These are phyloP conservation scores for Talaromyces proteolyticus DNA, from an alignment of 495 filamentous ascomycete species.

Conservation along the genomic window DNA sequence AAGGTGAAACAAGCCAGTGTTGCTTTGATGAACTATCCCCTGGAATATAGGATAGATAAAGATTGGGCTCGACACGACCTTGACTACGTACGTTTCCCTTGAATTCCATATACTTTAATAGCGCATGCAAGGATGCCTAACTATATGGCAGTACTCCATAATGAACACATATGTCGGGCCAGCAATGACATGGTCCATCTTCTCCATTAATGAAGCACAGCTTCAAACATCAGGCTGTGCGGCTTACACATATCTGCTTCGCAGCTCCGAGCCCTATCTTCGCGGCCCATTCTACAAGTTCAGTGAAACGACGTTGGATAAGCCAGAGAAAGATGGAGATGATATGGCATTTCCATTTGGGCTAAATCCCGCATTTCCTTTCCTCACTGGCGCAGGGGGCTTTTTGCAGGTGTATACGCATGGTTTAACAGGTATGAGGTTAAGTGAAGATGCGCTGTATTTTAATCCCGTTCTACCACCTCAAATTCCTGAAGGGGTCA, in stretches of 20 bases:
- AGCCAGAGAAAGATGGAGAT: slow-evolving; percentile 33
- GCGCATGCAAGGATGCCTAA: too few relatives aligned
- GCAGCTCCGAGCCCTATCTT: slow-evolving; percentile 45
- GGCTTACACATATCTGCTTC: slow-evolving; percentile 48
- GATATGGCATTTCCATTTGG: background rate
- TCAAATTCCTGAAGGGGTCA: slow-evolving; percentile 35
- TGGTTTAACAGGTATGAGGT: slow-evolving; percentile 48
- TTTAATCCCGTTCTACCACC: slow-evolving; percentile 50
- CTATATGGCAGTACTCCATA: slow-evolving; percentile 38
- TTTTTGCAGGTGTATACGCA: slow-evolving; percentile 47
- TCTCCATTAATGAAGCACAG: slow-evolving; percentile 46
- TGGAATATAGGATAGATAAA: slow-evolving; percentile 33
- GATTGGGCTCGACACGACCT: slow-evolving; percentile 30
- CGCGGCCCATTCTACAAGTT: slow-evolving; percentile 54
- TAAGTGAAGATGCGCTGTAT: slow-evolving; percentile 41
- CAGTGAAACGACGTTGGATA: slow-evolving; percentile 17
- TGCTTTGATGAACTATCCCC: slow-evolving; percentile 48
- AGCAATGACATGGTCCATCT: slow-evolving; percentile 57
- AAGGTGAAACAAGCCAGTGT: slow-evolving; percentile 57
- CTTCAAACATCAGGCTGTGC: slow-evolving; percentile 49
- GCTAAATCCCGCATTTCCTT: slow-evolving; percentile 43
- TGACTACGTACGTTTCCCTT: slow-evolving; percentile 33
- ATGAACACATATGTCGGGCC: slow-evolving; percentile 52
- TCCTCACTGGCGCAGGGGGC: slow-evolving; percentile 54
- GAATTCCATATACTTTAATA: too few relatives aligned